Base-by-base conservation (phyloP, 805 yeast genomes). In the Starmerella riodocensis region DNA sequence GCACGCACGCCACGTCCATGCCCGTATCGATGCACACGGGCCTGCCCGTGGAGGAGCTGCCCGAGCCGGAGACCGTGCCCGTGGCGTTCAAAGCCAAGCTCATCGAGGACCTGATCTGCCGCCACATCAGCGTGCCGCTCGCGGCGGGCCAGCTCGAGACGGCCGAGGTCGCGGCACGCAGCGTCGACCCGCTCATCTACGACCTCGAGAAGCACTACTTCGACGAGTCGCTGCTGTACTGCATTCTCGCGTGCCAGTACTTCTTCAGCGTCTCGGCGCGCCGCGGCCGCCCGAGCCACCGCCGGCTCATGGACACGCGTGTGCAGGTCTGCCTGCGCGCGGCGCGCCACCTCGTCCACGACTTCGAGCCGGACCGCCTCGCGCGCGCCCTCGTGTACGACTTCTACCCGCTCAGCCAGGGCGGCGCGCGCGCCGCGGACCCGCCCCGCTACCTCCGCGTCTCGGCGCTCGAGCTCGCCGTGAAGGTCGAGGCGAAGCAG, bases 391-490 rank as follows among this genome's bases (percentile, higher is more conserved):
- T 36, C 8, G 17, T 29, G 6, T 36, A 36, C 20, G 34, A 29
- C 18, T 36, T 36, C 29, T 36, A 36, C 14, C 40, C 40, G 20
- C 30, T 36, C 21, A 36, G 19, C 25, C 34, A 36, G 34, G 40
- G 40, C 16, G 27, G 18, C 14, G 4, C 22, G n/a, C 3, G 16
- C 26, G 6, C 14, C 16, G 22, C 34, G 29, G 6, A 5, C 6
- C 12, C 24, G 8, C 37, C 37, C n/a, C 6, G 4, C 12, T 28
- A 20, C n/a, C 20, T 14, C 17, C 34, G 40, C 24, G 20, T 17
- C 8, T 36, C 40, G 13, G 40, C 34, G 19, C 24, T 36, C n/a
- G 34, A 29, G 14, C 19, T 36, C 24, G 40, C 40, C 4, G 20
- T 36, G 16, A 13, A 29, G 12, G 12, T 34, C 3, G 22, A 29